Evolutionary conservation across 1,284 basidiomycete species (phyloP).

Genomic region (Boletus smithii): DNA sequence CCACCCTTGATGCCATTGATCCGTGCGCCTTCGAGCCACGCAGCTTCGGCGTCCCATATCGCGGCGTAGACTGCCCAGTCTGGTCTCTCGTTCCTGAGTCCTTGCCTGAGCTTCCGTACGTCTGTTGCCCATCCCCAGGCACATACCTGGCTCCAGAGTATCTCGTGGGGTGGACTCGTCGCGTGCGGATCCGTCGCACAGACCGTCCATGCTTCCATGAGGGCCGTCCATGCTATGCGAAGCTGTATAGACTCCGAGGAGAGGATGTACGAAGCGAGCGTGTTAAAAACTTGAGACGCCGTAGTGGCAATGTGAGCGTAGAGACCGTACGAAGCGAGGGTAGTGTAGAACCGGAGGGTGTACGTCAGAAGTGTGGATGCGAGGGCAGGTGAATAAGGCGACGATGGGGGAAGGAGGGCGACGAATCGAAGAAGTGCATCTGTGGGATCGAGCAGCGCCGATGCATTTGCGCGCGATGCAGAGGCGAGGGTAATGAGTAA

Average conservation of each 20-base stretch:
- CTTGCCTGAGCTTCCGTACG: slow-evolving; percentile 35
- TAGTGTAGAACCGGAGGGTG: slow-evolving; percentile 65
- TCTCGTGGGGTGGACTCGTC: slow-evolving; percentile 82
- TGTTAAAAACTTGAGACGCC: slow-evolving; percentile 52
- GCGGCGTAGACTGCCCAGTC: slow-evolving; percentile 40
- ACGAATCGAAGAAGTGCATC: slow-evolving; percentile 78
- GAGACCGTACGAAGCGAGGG: slow-evolving; percentile 76
- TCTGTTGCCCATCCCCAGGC: slow-evolving; percentile 75
- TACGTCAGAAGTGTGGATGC: slow-evolving; percentile 49
- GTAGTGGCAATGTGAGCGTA: slow-evolving; percentile 65
- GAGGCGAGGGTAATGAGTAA: slow-evolving; percentile 60
- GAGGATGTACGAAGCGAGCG: slow-evolving; percentile 44
- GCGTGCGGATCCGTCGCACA: slow-evolving; percentile 88
- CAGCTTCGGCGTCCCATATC: slow-evolving; percentile 55
- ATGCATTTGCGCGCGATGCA: slow-evolving; percentile 68
- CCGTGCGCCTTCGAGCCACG: slow-evolving; percentile 72
- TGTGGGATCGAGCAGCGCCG: slow-evolving; percentile 50
- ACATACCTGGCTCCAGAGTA: slow-evolving; percentile 84
- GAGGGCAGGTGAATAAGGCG: slow-evolving; percentile 43
- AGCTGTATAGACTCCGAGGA: slow-evolving; percentile 30
- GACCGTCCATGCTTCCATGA: slow-evolving; percentile 72
- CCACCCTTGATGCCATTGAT: slow-evolving; percentile 71
- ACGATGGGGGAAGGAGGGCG: slow-evolving; percentile 54
- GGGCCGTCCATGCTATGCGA: slow-evolving; percentile 46
- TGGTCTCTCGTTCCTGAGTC: slow-evolving; percentile 17